phyloP scores from a whole-genome alignment of 768 basidiomycete genomes.

The Suillus decipiens region DNA sequence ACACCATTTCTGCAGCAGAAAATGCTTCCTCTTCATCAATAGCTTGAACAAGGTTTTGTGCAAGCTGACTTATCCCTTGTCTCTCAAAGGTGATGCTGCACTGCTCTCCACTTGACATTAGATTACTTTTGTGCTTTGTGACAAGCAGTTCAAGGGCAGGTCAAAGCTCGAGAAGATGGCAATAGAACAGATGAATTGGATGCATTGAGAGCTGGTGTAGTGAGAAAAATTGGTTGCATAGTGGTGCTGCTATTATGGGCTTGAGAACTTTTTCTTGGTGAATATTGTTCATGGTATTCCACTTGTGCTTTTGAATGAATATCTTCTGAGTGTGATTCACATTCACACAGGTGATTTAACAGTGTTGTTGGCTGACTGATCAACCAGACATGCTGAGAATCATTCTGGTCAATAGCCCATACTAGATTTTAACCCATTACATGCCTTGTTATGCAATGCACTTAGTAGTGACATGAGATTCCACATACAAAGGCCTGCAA shows the following conservation, averaged over 20 bases:
- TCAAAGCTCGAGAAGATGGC: conserved; percentile 32
- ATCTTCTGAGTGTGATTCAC: not conserved
- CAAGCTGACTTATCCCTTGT: too few species aligned
- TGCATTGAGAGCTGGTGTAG: too few species aligned
- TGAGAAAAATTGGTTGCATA: too few species aligned
- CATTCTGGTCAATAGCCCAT: conserved; percentile 15
- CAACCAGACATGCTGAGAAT: not conserved
- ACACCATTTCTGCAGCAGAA: not conserved
- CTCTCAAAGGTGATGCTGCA: not conserved
- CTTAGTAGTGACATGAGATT: not conserved
- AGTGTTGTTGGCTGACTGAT: conserved; percentile 11
- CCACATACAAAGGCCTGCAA: not conserved
- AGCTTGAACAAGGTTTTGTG: not conserved
- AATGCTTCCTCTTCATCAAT: not conserved
- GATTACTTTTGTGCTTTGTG: conserved; percentile 11
- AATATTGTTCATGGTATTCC: conserved; percentile 2
- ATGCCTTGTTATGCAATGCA: too few species aligned
- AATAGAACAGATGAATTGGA: too few species aligned
- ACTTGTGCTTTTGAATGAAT: not conserved
- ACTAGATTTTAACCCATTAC: conserved; percentile 11
- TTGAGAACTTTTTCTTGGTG: not conserved
- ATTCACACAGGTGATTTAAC: conserved; percentile 14
- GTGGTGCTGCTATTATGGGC: too few species aligned
- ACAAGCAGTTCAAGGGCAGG: conserved; percentile 22
- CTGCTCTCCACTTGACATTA: conserved; percentile 27